These are phyloP conservation scores for Chondrus crispus DNA, from an alignment of 23 red algal genomes.

Conservation along the genomic window DNA sequence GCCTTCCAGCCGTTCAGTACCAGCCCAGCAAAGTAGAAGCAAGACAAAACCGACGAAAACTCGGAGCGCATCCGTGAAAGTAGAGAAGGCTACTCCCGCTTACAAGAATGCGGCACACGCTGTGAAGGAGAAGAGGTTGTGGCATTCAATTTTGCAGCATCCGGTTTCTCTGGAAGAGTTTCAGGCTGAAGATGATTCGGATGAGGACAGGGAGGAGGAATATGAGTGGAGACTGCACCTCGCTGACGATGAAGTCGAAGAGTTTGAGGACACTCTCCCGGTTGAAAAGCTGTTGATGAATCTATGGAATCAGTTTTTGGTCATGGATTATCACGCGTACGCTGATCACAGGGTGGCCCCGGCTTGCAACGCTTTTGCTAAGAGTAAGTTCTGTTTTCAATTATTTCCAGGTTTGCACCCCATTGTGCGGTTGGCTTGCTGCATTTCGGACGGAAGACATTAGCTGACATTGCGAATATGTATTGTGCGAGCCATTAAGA, in stretches of 20 bases:
- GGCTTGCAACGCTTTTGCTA: slow-evolving; percentile 36
- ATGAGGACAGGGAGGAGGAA: neutral
- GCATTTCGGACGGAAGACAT: neutral
- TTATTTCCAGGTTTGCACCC: neutral
- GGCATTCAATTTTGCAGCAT: slow-evolving; percentile 41
- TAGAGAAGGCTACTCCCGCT: slow-evolving; percentile 3
- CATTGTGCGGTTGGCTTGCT: neutral
- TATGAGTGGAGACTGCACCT: slow-evolving; percentile 39
- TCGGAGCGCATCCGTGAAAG: neutral
- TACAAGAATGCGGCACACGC: slow-evolving; percentile 16
- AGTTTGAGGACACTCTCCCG: slow-evolving; percentile 42
- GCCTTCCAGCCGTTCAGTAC: too few relatives aligned
- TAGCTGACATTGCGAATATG: neutral
- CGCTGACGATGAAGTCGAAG: slow-evolving; percentile 47
- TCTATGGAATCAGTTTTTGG: slow-evolving; percentile 66
- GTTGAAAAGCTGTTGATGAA: slow-evolving; percentile 55
- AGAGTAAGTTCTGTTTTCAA: slow-evolving; percentile 6
- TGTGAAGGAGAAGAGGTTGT: slow-evolving; percentile 29
- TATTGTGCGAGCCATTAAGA: neutral
- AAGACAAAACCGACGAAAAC: neutral
- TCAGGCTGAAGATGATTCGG: slow-evolving; percentile 36
- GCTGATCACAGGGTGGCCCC: slow-evolving; percentile 27
- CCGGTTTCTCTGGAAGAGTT: slow-evolving; percentile 3
- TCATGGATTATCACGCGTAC: slow-evolving; percentile 23
- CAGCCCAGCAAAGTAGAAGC: too few relatives aligned